Evolutionary conservation across 2,329 filamentous ascomycete species (phyloP), one percentile per base, ranked within the genome.

Genomic region (Trichoderma asperellum): DNA sequence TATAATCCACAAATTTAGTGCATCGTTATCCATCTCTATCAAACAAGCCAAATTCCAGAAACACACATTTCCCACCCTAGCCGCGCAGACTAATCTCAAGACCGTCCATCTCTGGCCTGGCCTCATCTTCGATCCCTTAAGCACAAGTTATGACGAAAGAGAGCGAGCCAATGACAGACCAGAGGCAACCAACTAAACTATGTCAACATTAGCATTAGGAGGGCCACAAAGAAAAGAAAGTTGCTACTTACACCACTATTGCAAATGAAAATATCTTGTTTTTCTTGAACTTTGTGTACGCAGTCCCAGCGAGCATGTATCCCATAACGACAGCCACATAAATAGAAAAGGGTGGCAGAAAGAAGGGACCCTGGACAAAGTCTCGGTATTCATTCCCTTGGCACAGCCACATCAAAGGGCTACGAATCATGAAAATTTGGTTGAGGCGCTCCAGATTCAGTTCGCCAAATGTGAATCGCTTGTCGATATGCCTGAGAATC

Each of bases 241-340:
- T 79, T 69, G 86, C 83, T 1, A 82, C 83, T 70, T 82, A 83
- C 2, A 80, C 79, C 1, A 79, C 82, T 16, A 70, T 47, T 70
- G 82, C 78, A 71, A 86, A 86, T 0, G 70, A 77, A 71, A 86
- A 86, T 0, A 70, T 62, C 0, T 67, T 14, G 70, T 78, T 81
- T 0, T 75, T 70, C 0, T 55, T 59, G 4, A 83, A 75, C 43
- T 56, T 60, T 2, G 75, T 69, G 0, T 79, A 81, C 0, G 76
- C 75, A 8, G 83, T 71, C 0, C 81, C 81, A 8, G 83, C 80
- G 74, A 85, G 82, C 80, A 85, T 82, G 0, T 83, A 83, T 6
- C 81, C 80, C 35, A 86, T 74, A 11, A 83, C 75, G 18, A 84
- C 72, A 49, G 79, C 79, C 29, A 84, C 72, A 70, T 82, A 84